Percentiles rank a stretch among this genome's conserved stretches.
phyloP scores from a whole-genome alignment of 345 rosid genomes.

The Mallotus nudiflorus region DNA sequence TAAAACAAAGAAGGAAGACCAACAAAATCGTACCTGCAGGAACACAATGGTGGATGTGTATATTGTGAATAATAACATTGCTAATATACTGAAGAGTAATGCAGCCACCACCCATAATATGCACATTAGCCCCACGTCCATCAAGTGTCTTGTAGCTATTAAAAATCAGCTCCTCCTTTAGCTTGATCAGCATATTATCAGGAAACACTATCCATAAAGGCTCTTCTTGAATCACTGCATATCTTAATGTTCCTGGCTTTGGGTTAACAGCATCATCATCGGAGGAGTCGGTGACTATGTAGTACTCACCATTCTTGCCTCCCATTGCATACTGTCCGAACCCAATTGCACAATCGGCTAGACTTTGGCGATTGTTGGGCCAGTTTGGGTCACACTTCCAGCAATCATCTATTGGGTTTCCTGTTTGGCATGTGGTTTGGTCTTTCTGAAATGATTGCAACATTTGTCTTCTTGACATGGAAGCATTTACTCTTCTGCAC shows the following conservation, averaged over 20 bases:
- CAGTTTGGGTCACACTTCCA: conserved; percentile 98
- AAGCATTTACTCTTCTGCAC: conserved; percentile 82
- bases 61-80: conserved; percentile 86
- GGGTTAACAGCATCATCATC: conserved; percentile 86
- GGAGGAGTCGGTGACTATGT: conserved; percentile 84
- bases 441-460: conserved; percentile 42
- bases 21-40: conserved; percentile 52
- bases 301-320: conserved; percentile 82
- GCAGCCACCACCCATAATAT: conserved; percentile 93
- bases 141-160: conserved; percentile 94
- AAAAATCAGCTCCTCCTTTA: conserved; percentile 83
- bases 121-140: conserved; percentile 95
- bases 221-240: conserved; percentile 82
- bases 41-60: conserved; percentile 86
- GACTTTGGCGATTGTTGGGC: conserved; percentile 82
- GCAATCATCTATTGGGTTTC: conserved; percentile 97
- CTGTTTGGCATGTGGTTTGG: conserved; percentile 59
- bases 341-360: conserved; percentile 92
- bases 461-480: conserved; percentile 65
- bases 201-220: conserved; percentile 99
- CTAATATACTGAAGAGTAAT: conserved; percentile 84
- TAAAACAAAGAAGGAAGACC: not conserved
- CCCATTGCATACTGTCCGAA: conserved; percentile 94
- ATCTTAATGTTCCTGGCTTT: conserved; percentile 85
- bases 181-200: conserved; percentile 70